Conservation (phyloP, 768 basidiomycete species). For the Collybia sordida region DNA sequence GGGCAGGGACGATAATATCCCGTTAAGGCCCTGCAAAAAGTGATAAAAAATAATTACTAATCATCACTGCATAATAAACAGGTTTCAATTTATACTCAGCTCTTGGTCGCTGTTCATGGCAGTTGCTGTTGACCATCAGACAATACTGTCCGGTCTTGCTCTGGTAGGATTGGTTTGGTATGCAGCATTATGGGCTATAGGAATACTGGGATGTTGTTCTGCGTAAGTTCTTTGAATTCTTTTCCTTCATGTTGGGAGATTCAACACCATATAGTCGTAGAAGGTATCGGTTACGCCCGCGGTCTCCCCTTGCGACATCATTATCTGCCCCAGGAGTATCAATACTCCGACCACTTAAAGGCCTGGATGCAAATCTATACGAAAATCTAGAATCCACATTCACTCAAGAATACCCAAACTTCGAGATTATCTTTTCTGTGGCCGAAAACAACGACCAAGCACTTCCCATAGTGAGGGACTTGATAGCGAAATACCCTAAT, state of each 20-base stretch:
- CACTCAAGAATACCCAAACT: constrained; percentile 87
- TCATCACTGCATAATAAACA: too few relatives aligned
- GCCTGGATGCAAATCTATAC: constrained; percentile 92
- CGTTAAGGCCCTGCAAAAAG: too few relatives aligned
- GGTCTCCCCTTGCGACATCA: constrained; percentile 57
- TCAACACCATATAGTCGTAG: constrained; percentile 51
- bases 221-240: constrained; percentile 56
- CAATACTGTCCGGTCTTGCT: constrained; percentile 25
- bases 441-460: constrained; percentile 90
- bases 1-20: too few relatives aligned
- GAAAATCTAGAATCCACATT: constrained; percentile 96
- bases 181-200: constrained; percentile 58
- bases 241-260: not conserved
- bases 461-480: constrained; percentile 73
- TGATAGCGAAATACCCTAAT: constrained; percentile 76
- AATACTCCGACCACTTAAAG: constrained; percentile 91
- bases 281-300: constrained; percentile 69
- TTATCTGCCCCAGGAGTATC: constrained; percentile 80
- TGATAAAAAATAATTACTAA: too few relatives aligned
- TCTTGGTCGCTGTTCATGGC: too few relatives aligned
- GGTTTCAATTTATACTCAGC: too few relatives aligned
- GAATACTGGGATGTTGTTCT: constrained; percentile 62
- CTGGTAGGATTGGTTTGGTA: constrained; percentile 61
- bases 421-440: constrained; percentile 88
- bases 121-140: constrained; percentile 1